Conservation (phyloP, 192 early-diverging fungal genomes). For the Backusella morwellensis region DNA sequence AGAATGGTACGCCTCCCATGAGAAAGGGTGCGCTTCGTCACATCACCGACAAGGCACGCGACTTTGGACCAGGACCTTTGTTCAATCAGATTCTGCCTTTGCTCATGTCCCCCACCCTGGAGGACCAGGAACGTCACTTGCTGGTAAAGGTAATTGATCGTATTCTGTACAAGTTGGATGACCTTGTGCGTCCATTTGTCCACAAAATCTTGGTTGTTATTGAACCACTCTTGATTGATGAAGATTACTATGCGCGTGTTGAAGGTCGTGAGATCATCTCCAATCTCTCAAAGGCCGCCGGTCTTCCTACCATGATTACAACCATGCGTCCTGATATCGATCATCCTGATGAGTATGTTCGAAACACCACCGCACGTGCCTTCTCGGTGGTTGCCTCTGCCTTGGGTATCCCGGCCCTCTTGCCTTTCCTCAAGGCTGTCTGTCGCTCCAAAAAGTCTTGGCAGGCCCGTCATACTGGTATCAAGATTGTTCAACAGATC, state of each 20-base stretch:
- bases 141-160: conserved; percentile 98
- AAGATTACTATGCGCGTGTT: conserved; percentile 95
- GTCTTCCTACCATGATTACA: conserved; percentile 96
- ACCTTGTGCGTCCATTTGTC: conserved; percentile 92
- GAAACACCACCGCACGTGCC: conserved; percentile 96
- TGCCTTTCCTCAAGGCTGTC: conserved; percentile 96
- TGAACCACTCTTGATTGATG: conserved; percentile 95
- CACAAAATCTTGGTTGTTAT: conserved; percentile 99
- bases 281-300: conserved; percentile 96
- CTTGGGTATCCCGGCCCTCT: conserved; percentile 88
- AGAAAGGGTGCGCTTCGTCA: conserved; percentile 92
- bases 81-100: conserved; percentile 97
- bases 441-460: conserved; percentile 94
- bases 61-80: conserved; percentile 90
- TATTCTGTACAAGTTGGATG: conserved; percentile 93
- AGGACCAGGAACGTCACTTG: conserved; percentile 98
- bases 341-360: conserved; percentile 95
- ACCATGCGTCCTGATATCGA: conserved; percentile 99
- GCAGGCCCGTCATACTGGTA: conserved; percentile 98
- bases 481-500: conserved; percentile 97
- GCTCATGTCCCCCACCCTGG: conserved; percentile 94
- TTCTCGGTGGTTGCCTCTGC: conserved; percentile 97
- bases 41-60: conserved; percentile 94
- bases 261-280: conserved; percentile 98
- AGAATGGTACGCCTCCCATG: conserved; percentile 95